Evolutionary conservation across 1,139 yeast genomes (phyloP), one percentile per base, ranked within the genome.

Genomic region (Candida neerlandica): DNA sequence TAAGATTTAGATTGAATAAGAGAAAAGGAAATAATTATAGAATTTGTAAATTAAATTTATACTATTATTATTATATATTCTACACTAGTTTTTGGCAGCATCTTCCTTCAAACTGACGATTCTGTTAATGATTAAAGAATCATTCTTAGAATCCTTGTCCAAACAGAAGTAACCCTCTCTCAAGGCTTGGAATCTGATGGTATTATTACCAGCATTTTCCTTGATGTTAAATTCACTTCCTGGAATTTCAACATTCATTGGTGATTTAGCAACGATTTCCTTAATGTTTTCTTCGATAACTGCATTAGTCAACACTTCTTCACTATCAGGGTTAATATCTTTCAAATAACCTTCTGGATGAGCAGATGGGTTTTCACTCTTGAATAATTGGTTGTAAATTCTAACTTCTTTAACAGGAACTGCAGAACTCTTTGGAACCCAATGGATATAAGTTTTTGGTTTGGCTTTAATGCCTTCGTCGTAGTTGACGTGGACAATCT

Each of bases 161-260:
- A 90, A 71, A 66, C 97, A 86, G 81, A 92, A 95, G 71, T 94
- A 94, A 23, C 99, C 99, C 46, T 90, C 94, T 72, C 99, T 86
- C 69, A 95, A 81, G 29, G 97, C 99, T 74, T 95, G 99, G 89
- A 95, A 95, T 67, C 99, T 82, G 34, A 89, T 89, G n/a, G 96
- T 83, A 67, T 94, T 96, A 33, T 88, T 85, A 26, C 79, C 80
- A 44, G 66, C 66, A 48, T 68, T 70, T 65, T 89, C 96, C 58
- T 75, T 76, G 57, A 87, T 87, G 63, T 84, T 82, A 64, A 87
- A 87, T 55, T 85, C 85, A 53, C 87, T 86, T 51, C 82, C 80
- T 14, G 85, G 81, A 50, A 81, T 73, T 40, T 83, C 83, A 56
- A 84, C 75, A 61, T 85, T 85, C 84, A 94, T 82, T 46, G 98